A percentile compares a stretch with the other conserved stretches of the same genome.
These are phyloP conservation scores for Pseudozyma tsukubaensis DNA, from an alignment of 1,284 basidiomycete genomes.

Conservation along the genomic window DNA sequence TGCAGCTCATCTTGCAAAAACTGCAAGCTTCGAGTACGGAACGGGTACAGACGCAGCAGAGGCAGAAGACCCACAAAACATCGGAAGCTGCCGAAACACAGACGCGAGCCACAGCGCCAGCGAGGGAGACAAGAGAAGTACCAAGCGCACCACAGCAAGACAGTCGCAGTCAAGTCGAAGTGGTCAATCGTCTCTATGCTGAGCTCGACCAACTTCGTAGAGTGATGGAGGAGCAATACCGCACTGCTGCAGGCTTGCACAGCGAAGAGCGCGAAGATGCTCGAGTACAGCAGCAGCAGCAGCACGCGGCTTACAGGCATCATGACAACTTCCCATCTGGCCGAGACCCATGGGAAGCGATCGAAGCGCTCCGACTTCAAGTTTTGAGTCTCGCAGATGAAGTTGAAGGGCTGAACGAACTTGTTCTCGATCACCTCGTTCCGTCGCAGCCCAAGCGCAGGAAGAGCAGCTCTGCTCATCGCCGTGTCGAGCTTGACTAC, in stretches of 20 bases:
- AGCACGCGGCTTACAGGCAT: slow-evolving; percentile 25
- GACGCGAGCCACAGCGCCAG: not conserved
- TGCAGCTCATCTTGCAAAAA: slow-evolving; percentile 32
- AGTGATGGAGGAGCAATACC: slow-evolving; percentile 48
- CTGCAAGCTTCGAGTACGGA: slow-evolving; percentile 7
- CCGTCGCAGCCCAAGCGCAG: not conserved
- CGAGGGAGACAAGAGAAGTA: not conserved
- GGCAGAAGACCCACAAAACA: not conserved
- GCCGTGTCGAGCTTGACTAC: slow-evolving; percentile 7
- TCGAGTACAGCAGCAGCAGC: not conserved
- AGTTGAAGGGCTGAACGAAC: slow-evolving; percentile 44
- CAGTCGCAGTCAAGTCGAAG: slow-evolving; percentile 34
- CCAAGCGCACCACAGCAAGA: slow-evolving; percentile 7
- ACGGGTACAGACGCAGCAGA: not conserved
- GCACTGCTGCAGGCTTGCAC: slow-evolving; percentile 12
- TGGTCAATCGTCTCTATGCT: slow-evolving; percentile 41
- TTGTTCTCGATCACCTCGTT: slow-evolving; percentile 37
- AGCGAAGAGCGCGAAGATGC: not conserved
- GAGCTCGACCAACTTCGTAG: slow-evolving; percentile 42
- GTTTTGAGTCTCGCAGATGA: slow-evolving; percentile 38
- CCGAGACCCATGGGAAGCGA: slow-evolving; percentile 48
- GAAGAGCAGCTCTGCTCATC: slow-evolving; percentile 9
- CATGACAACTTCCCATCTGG: slow-evolving; percentile 22
- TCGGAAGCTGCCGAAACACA: not conserved
- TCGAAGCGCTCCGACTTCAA: slow-evolving; percentile 43